These are phyloP conservation scores for Periglandula ipomoeae DNA, from an alignment of 2,329 filamentous ascomycete genomes.

Conservation along the genomic window DNA sequence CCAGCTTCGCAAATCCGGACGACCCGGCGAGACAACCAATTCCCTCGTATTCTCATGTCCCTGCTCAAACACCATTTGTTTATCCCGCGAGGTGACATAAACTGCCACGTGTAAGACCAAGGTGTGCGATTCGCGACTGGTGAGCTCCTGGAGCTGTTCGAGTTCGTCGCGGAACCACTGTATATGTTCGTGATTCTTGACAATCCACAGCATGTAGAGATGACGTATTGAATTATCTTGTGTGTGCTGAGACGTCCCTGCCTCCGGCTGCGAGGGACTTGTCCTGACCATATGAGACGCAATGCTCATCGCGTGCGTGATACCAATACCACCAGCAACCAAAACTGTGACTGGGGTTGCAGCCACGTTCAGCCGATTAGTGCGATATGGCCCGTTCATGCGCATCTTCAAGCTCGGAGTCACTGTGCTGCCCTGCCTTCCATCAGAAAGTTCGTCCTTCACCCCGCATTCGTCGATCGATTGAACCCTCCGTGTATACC, in stretches of 20 bases:
- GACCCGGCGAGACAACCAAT: too few relatives aligned
- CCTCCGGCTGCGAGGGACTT: too few relatives aligned
- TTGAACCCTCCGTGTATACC: conserved; percentile 3
- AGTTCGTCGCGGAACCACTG: background rate
- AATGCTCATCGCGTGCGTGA: conserved; percentile 16
- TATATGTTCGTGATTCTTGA: background rate
- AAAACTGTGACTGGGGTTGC: conserved; percentile 12
- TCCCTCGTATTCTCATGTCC: too few relatives aligned
- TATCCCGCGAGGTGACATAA: too few relatives aligned
- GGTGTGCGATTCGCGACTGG: background rate
- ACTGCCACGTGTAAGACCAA: too few relatives aligned
- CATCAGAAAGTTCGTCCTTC: too few relatives aligned
- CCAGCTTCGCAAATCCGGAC: background rate
- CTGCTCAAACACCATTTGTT: too few relatives aligned
- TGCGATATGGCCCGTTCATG: conserved; percentile 15
- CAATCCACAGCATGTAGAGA: background rate
- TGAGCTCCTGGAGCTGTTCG: background rate
- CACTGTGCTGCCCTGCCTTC: too few relatives aligned
- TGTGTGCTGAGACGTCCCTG: too few relatives aligned
- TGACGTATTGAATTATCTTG: too few relatives aligned
- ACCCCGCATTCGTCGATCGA: background rate
- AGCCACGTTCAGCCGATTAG: conserved; percentile 12
- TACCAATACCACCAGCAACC: conserved; percentile 17
- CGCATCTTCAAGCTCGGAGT: conserved; percentile 4
- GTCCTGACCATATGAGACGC: conserved; percentile 14